Percentiles rank a stretch among this genome's conserved stretches.
These are phyloP conservation scores for Arachis stenosperma DNA, from an alignment of 306 rosid genomes.

Conservation along the genomic window DNA sequence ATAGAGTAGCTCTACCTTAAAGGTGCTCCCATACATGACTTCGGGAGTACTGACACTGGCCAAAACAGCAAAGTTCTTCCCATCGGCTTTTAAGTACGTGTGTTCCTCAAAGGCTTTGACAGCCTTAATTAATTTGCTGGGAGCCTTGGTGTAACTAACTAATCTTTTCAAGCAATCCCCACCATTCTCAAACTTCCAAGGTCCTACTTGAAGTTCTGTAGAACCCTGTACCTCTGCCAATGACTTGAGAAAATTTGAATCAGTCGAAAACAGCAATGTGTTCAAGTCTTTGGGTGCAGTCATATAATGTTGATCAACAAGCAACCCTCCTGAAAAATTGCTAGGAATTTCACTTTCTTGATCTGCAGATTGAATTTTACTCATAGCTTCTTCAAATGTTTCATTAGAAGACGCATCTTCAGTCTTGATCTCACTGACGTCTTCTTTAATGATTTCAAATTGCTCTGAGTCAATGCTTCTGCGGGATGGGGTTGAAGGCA, in stretches of 20 bases:
- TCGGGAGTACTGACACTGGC: slow-evolving; percentile 80
- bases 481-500: slow-evolving; percentile 44
- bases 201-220: slow-evolving; percentile 73
- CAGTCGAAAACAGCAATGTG: slow-evolving; percentile 65
- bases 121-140: slow-evolving; percentile 80
- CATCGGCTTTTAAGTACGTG: slow-evolving; percentile 86
- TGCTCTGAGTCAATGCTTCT: slow-evolving; percentile 62
- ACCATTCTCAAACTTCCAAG: slow-evolving; percentile 79
- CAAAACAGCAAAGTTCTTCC: slow-evolving; percentile 73
- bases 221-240: slow-evolving; percentile 73
- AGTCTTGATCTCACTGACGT: slow-evolving; percentile 49
- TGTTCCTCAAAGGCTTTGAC: slow-evolving; percentile 86
- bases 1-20: slow-evolving; percentile 75
- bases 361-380: slow-evolving; percentile 63
- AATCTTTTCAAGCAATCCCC: slow-evolving; percentile 67
- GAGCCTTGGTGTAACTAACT: slow-evolving; percentile 72
- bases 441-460: slow-evolving; percentile 54
- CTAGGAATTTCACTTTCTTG: slow-evolving; percentile 70
- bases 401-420: slow-evolving; percentile 63
- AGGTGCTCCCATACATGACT: slow-evolving; percentile 80
- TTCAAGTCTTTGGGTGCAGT: slow-evolving; percentile 73
- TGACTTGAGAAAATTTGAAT: slow-evolving; percentile 67
- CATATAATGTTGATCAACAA: slow-evolving; percentile 72
- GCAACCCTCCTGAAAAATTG: slow-evolving; percentile 80
- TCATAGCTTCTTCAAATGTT: slow-evolving; percentile 76